A percentile compares a stretch with the other conserved stretches of the same genome.
Conservation (phyloP, 306 rosid genomes). For the Ormosia semicastrata region DNA sequence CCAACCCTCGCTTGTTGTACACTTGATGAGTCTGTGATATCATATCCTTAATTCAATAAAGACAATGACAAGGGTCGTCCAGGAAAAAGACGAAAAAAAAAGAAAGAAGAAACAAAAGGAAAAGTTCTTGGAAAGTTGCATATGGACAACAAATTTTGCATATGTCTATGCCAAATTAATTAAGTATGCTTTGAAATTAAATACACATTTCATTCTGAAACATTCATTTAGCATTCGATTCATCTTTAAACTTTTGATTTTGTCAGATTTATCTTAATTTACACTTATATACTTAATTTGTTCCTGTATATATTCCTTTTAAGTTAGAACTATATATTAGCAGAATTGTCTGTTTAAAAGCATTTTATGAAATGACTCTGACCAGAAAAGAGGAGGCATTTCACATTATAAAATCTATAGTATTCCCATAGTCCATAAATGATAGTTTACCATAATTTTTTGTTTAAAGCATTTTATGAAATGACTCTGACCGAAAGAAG, state of each 20-base stretch:
- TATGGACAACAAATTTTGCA: slow-evolving; percentile 14
- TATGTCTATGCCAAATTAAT: slow-evolving; percentile 14
- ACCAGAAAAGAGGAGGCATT: no score
- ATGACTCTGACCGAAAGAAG: no score
- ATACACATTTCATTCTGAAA: neutral
- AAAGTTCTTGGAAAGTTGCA: slow-evolving; percentile 5
- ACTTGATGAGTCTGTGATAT: neutral
- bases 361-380: no score
- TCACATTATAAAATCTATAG: no score
- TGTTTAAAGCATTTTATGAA: no score
- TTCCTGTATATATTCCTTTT: neutral
- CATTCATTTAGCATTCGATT: neutral
- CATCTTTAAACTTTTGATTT: neutral
- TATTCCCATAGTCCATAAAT: no score
- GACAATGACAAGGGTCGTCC: slow-evolving; percentile 20
- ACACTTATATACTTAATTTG: neutral
- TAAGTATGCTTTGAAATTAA: neutral
- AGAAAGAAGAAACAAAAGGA: neutral
- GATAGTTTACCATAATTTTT: no score
- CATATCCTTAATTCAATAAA: neutral
- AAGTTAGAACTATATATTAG: neutral
- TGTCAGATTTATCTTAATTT: neutral
- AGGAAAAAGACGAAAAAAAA: slow-evolving; percentile 19
- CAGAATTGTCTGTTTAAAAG: no score
- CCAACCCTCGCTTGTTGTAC: neutral